Conservation (phyloP, 495 filamentous ascomycete genomes). For the Beverwykella pulmonaria region DNA sequence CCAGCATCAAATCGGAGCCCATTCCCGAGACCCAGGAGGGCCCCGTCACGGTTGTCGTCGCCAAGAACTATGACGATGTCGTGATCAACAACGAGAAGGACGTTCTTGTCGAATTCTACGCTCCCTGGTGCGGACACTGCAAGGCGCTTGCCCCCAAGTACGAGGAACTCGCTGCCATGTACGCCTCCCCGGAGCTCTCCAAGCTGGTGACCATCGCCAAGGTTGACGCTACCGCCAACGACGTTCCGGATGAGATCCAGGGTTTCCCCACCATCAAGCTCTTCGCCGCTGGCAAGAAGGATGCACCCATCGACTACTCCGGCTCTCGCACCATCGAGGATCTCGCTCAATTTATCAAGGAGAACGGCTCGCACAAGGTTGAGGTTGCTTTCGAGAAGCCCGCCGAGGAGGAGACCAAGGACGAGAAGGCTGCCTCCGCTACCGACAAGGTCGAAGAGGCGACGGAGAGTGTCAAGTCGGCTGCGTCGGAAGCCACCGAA, state of each 20-base stretch:
- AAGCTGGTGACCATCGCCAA: slow-evolving; percentile 89
- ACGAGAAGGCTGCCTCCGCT: slow-evolving; percentile 53
- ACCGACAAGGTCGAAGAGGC: slow-evolving; percentile 49
- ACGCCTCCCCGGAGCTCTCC: slow-evolving; percentile 69
- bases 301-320: slow-evolving; percentile 78
- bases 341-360: slow-evolving; percentile 87
- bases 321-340: slow-evolving; percentile 92
- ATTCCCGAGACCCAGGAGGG: slow-evolving; percentile 95
- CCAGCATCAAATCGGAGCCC: slow-evolving; percentile 97
- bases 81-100: slow-evolving; percentile 95
- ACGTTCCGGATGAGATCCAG: slow-evolving; percentile 93
- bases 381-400: slow-evolving; percentile 62
- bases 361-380: slow-evolving; percentile 87
- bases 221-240: slow-evolving; percentile 95
- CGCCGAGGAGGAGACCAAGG: slow-evolving; percentile 50
- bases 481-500: slow-evolving; percentile 31
- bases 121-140: slow-evolving; percentile 99
- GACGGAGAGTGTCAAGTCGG: slow-evolving; percentile 47
- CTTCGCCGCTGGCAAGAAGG: slow-evolving; percentile 88
- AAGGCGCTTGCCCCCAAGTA: slow-evolving; percentile 82
- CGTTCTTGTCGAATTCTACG: slow-evolving; percentile 97
- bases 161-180: slow-evolving; percentile 81
- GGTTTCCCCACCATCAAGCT: slow-evolving; percentile 99
- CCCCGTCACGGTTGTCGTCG: slow-evolving; percentile 84
- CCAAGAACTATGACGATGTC: slow-evolving; percentile 89